Conservation (phyloP, 306 rosid genomes). For the Cicer yamashitae region DNA sequence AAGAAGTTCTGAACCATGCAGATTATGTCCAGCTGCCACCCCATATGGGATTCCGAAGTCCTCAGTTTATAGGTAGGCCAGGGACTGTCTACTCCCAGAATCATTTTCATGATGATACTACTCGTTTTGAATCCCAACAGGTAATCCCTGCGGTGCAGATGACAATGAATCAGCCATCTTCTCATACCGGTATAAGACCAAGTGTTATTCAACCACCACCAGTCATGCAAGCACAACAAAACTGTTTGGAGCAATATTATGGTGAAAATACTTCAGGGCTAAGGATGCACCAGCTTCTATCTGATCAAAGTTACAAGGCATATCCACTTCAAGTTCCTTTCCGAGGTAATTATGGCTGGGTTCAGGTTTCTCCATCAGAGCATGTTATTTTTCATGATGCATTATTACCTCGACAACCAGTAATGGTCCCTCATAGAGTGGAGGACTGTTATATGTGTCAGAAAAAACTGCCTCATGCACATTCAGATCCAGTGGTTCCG, state of each 20-base stretch:
- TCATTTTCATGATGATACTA: constrained; percentile 54
- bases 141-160: constrained; percentile 65
- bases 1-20: constrained; percentile 53
- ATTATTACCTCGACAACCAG: constrained; percentile 60
- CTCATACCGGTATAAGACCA: constrained; percentile 62
- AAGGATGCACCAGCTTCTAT: constrained; percentile 71
- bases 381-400: constrained; percentile 62
- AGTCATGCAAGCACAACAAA: constrained; percentile 64
- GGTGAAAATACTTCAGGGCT: constrained; percentile 63
- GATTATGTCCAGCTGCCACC: constrained; percentile 68
- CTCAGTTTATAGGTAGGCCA: constrained; percentile 56
- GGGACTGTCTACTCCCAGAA: constrained; percentile 63
- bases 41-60: constrained; percentile 68
- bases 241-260: constrained; percentile 58
- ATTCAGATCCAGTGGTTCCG: constrained; percentile 77
- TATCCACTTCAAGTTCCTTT: constrained; percentile 69
- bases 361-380: constrained; percentile 62
- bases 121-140: constrained; percentile 53
- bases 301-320: constrained; percentile 69
- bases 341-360: constrained; percentile 74
- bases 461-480: constrained; percentile 81
- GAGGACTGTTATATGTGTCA: constrained; percentile 86
- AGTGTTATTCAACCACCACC: constrained; percentile 64
- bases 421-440: constrained; percentile 54
- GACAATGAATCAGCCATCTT: constrained; percentile 64